Evolutionary conservation across 1,139 yeast species (phyloP).

Genomic region (Suzukiozyma palmioleophila): DNA sequence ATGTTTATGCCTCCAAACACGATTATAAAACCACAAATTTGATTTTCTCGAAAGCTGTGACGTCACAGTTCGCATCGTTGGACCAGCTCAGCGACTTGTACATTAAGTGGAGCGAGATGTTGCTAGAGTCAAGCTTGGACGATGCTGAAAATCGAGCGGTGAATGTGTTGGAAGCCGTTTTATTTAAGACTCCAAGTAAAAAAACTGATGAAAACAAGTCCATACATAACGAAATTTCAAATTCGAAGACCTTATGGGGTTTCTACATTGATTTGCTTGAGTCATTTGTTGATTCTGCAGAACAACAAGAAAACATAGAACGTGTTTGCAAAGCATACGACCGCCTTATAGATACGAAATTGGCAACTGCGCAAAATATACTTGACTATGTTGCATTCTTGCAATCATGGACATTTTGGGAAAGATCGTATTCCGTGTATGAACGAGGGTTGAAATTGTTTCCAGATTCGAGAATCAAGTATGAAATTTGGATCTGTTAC

Average conservation of each 20-base stretch:
- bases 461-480: conserved; percentile 51
- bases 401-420: conserved; percentile 44
- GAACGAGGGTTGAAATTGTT: conserved; percentile 66
- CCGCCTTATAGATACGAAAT: conserved; percentile 52
- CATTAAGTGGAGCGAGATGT: conserved; percentile 70
- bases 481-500: conserved; percentile 72
- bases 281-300: conserved; percentile 40
- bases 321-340: conserved; percentile 47
- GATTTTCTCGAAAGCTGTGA: conserved; percentile 60
- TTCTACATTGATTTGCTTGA: conserved; percentile 73
- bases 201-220: conserved; percentile 37
- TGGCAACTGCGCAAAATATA: conserved; percentile 67
- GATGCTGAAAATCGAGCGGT: conserved; percentile 46
- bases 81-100: conserved; percentile 69
- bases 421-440: conserved; percentile 56
- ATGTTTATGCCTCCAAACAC: conserved; percentile 50
- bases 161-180: conserved; percentile 47
- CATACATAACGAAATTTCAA: conserved; percentile 54
- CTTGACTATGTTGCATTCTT: conserved; percentile 64
- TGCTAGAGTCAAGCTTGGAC: conserved; percentile 42
- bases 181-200: conserved; percentile 22
- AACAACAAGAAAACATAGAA: conserved; percentile 17
- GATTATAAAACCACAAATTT: conserved; percentile 61
- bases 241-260: conserved; percentile 65
- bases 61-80: conserved; percentile 62